Conservation (phyloP, 495 filamentous ascomycete species). For the Mycothermus thermophilus region DNA sequence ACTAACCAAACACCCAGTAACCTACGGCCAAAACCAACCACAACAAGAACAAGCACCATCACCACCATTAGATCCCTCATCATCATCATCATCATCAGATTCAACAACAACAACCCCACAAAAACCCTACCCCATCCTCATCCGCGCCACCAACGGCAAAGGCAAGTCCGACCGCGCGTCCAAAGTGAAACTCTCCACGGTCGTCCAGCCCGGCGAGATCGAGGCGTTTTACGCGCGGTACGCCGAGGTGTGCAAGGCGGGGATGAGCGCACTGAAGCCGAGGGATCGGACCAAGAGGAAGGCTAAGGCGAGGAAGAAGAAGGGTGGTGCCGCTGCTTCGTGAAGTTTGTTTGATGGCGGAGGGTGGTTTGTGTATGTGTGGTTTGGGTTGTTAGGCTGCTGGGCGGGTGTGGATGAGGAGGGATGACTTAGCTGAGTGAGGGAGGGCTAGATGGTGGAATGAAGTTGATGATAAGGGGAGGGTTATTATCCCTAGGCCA, state of each 20-base stretch:
- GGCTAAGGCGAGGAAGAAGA: constrained; percentile 63
- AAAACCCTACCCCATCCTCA: constrained; percentile 47
- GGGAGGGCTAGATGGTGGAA: too few relatives aligned
- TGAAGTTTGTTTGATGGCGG: neutral
- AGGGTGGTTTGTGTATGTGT: neutral
- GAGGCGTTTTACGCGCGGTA: constrained; percentile 74
- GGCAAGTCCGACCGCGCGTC: constrained; percentile 32
- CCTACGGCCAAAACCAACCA: neutral
- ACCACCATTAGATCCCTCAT: too few relatives aligned
- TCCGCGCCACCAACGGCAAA: constrained; percentile 74
- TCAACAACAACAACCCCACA: constrained; percentile 1
- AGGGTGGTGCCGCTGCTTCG: constrained; percentile 16
- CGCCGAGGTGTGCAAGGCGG: constrained; percentile 80
- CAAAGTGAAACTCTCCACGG: constrained; percentile 73
- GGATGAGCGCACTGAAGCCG: constrained; percentile 82
- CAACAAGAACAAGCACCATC: too few relatives aligned
- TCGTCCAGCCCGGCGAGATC: constrained; percentile 60
- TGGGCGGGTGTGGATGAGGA: too few relatives aligned
- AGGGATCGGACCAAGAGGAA: constrained; percentile 74
- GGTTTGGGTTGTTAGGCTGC: neutral
- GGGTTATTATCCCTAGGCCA: too few relatives aligned
- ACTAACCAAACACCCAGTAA: constrained; percentile 1
- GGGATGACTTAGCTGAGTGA: too few relatives aligned
- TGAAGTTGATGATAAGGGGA: too few relatives aligned
- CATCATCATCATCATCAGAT: too few relatives aligned